A percentile compares a stretch with the other conserved stretches of the same genome.
phyloP scores from a whole-genome alignment of 164 flowering plant species.

The Dillenia turbinata region DNA sequence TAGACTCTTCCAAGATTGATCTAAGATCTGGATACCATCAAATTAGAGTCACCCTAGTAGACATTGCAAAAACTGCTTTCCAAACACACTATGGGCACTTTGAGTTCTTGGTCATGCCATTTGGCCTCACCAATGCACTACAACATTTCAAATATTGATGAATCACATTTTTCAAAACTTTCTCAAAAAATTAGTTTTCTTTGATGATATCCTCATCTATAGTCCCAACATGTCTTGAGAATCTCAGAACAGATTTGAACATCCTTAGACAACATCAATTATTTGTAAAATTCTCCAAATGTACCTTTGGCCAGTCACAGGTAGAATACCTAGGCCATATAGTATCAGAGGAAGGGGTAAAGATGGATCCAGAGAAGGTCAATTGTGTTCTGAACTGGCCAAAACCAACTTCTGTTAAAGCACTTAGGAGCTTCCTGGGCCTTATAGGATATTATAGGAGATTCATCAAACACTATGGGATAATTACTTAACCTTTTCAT shows the following conservation, averaged over 20 bases:
- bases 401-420: not conserved
- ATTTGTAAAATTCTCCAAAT: not conserved
- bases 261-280: not conserved
- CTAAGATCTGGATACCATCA: too few species aligned
- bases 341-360: not conserved
- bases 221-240: not conserved
- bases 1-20: too few species aligned
- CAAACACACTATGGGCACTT: constrained; percentile 1
- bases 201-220: constrained; percentile 6
- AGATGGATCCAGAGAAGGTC: not conserved
- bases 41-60: not conserved
- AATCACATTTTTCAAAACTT: not conserved
- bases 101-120: constrained; percentile 7
- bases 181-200: not conserved
- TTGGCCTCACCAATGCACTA: constrained; percentile 9
- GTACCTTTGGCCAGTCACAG: not conserved
- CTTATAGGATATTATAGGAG: constrained; percentile 4
- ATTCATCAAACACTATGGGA: constrained; percentile 1
- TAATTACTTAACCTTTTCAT: not conserved
- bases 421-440: constrained; percentile 1
- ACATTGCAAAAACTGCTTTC: constrained; percentile 4
- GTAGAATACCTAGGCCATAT: constrained; percentile 2
- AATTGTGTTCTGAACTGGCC: not conserved
- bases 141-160: constrained; percentile 2
- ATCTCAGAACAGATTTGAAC: not conserved